A percentile compares a stretch with the other conserved stretches of the same genome.
These are phyloP conservation scores for Citrus maxima DNA, from an alignment of 345 rosid genomes.

Conservation along the genomic window DNA sequence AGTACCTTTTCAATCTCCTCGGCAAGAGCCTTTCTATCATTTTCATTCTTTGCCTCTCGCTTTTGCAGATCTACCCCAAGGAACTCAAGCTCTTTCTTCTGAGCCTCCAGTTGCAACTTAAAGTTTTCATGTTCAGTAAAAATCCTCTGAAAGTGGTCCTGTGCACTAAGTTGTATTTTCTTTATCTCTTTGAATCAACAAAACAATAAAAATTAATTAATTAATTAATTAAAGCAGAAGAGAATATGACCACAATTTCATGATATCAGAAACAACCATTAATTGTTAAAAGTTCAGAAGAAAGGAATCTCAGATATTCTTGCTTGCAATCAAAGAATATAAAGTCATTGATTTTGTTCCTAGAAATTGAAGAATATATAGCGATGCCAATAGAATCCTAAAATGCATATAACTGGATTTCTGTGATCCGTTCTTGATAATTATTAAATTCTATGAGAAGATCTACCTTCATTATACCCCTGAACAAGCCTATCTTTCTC, in stretches of 20 bases:
- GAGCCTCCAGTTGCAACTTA: constrained; percentile 73
- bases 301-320: not conserved
- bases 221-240: not conserved
- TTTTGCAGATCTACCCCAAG: constrained; percentile 60
- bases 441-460: not conserved
- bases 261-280: not conserved
- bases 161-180: constrained; percentile 67
- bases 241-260: not conserved
- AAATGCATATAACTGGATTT: not conserved
- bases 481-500: constrained; percentile 79
- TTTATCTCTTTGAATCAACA: constrained; percentile 52
- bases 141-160: constrained; percentile 75
- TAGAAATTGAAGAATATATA: too few relatives aligned
- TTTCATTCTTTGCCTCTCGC: constrained; percentile 86
- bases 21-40: constrained; percentile 52
- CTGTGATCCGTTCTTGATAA: constrained; percentile 6
- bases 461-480: constrained; percentile 72
- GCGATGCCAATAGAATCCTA: not conserved
- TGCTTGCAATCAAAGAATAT: not conserved
- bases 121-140: constrained; percentile 82
- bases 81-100: constrained; percentile 64
- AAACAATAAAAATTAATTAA: constrained; percentile 2
- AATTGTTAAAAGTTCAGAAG: not conserved
- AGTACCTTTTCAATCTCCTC: constrained; percentile 76
- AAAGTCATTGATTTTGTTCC: not conserved